These are phyloP conservation scores for Talaromyces pinophilus DNA, from an alignment of 2,329 filamentous ascomycete species.

Conservation along the genomic window DNA sequence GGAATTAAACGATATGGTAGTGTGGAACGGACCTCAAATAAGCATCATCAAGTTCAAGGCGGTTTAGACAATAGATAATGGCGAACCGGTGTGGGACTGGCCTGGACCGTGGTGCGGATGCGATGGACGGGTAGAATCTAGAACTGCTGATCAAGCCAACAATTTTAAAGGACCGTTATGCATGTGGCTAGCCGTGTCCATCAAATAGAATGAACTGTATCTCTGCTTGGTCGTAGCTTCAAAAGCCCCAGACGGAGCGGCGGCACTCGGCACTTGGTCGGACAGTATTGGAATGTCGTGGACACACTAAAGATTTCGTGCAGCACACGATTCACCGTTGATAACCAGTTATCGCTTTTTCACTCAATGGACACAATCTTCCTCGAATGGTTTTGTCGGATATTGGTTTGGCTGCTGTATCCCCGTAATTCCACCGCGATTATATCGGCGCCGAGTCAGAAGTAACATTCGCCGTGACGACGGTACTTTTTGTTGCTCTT, in stretches of 20 bases:
- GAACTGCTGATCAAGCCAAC: slow-evolving; percentile 15
- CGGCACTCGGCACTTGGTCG: slow-evolving; percentile 12
- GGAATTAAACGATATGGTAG: background rate
- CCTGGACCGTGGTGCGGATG: slow-evolving; percentile 9
- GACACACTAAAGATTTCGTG: slow-evolving; percentile 14
- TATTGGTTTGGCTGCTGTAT: background rate
- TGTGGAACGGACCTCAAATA: slow-evolving; percentile 19
- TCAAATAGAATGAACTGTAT: slow-evolving; percentile 6
- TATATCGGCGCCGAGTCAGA: slow-evolving; percentile 12
- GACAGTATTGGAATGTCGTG: slow-evolving; percentile 13
- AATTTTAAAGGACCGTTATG: slow-evolving; percentile 4
- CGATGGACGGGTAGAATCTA: background rate
- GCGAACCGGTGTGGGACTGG: slow-evolving; percentile 8
- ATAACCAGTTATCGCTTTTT: background rate
- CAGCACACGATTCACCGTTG: slow-evolving; percentile 12
- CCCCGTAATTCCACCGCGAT: slow-evolving; percentile 5
- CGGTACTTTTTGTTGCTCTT: slow-evolving; percentile 3
- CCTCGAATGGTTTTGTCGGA: background rate
- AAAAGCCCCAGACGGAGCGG: background rate
- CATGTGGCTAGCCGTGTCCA: slow-evolving; percentile 15
- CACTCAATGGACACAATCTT: background rate
- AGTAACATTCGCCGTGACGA: slow-evolving; percentile 7
- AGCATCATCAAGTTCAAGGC: slow-evolving; percentile 17
- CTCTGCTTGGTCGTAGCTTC: slow-evolving; percentile 7
- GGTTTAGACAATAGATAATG: slow-evolving; percentile 1